phyloP scores from a whole-genome alignment of 2,329 filamentous ascomycete genomes.

The Exophiala aquamarina region DNA sequence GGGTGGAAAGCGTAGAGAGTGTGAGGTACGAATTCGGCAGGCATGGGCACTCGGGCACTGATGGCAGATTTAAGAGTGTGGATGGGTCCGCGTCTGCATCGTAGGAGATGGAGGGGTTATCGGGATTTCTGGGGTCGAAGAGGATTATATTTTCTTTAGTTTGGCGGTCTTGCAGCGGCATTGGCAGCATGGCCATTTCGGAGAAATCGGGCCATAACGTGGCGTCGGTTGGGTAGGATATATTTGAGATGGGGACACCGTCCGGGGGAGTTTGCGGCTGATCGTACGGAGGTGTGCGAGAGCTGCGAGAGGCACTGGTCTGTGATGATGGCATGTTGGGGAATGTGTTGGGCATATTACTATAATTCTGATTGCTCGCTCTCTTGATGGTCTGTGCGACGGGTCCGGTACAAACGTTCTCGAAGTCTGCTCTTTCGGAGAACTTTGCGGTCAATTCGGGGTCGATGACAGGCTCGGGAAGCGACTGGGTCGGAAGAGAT shows the following conservation, averaged over 20 bases:
- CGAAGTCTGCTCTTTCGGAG: conserved; percentile 23
- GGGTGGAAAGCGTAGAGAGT: conserved; percentile 29
- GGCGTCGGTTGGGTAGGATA: conserved; percentile 32
- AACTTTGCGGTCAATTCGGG: conserved; percentile 13
- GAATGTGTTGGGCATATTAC: neutral
- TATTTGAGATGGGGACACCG: conserved; percentile 3
- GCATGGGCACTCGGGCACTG: conserved; percentile 27
- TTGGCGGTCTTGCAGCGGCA: conserved; percentile 21
- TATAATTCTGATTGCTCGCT: neutral
- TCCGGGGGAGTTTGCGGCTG: conserved; percentile 16
- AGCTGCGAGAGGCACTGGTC: neutral
- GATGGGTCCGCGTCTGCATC: conserved; percentile 10
- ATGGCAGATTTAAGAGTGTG: conserved; percentile 18
- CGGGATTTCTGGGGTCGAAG: neutral
- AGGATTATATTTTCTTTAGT: conserved; percentile 6
- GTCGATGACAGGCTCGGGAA: conserved; percentile 11
- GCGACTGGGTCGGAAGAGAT: conserved; percentile 6
- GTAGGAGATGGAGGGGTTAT: neutral
- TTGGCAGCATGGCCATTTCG: conserved; percentile 27
- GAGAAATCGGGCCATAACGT: conserved; percentile 44
- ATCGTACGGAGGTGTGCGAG: neutral
- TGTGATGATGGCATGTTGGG: conserved; percentile 3
- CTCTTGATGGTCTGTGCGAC: conserved; percentile 18
- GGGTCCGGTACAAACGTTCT: conserved; percentile 24
- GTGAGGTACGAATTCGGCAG: conserved; percentile 39